A percentile compares a stretch with the other conserved stretches of the same genome.
phyloP scores from a whole-genome alignment of 2,329 filamentous ascomycete genomes.

The Colletotrichum spinosum region DNA sequence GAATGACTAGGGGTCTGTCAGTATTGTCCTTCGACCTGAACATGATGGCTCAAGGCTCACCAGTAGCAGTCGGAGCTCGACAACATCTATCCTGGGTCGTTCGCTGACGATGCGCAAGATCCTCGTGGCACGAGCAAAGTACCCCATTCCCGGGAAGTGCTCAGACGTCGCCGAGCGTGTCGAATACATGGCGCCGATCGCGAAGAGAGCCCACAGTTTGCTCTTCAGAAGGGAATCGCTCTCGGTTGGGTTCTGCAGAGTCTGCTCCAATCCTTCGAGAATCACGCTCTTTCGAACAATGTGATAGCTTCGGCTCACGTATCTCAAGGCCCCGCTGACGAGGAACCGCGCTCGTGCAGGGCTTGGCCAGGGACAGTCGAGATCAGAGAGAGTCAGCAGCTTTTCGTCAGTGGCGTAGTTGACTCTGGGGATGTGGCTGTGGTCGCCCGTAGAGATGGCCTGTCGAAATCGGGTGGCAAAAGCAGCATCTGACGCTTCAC shows the following conservation, averaged over 20 bases:
- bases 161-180: slow-evolving; percentile 48
- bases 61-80: slow-evolving; percentile 57
- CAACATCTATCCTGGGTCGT: slow-evolving; percentile 54
- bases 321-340: slow-evolving; percentile 54
- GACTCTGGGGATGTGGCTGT: slow-evolving; percentile 48
- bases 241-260: slow-evolving; percentile 48
- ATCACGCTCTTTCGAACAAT: slow-evolving; percentile 53
- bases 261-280: slow-evolving; percentile 50
- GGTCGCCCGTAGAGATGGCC: slow-evolving; percentile 45
- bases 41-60: slow-evolving; percentile 43
- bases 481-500: slow-evolving; percentile 50
- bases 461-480: slow-evolving; percentile 52
- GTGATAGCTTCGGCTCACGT: slow-evolving; percentile 54
- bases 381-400: slow-evolving; percentile 43
- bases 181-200: slow-evolving; percentile 59
- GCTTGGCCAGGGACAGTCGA: slow-evolving; percentile 52
- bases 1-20: slow-evolving; percentile 49
- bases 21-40: background rate
- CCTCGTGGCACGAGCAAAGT: slow-evolving; percentile 54
- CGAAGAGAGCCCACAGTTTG: slow-evolving; percentile 58
- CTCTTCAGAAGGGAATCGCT: slow-evolving; percentile 49
- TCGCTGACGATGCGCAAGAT: slow-evolving; percentile 54
- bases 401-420: slow-evolving; percentile 49
- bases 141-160: slow-evolving; percentile 55
- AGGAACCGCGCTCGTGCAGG: slow-evolving; percentile 51